Base-by-base conservation (phyloP, 371 early-diverging fungal species). In the Circinella umbellata region DNA sequence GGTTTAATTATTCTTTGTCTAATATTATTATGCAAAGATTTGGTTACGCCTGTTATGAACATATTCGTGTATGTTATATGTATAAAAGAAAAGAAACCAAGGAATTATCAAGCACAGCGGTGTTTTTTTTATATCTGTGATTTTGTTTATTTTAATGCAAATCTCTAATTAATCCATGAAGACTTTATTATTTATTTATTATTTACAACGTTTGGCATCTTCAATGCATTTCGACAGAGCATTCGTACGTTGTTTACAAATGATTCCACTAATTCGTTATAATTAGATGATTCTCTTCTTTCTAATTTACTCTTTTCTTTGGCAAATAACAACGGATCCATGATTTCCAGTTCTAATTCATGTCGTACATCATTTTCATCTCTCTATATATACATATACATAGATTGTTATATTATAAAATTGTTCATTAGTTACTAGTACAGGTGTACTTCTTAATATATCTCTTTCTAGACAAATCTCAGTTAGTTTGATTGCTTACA, bases 271-370 rank as follows among this genome's bases (percentile, higher is more conserved):
- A 85, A 78, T 8, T 81, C 79, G 62, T 78, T 62, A 69, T 84
- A 88, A 5, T 81, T 78, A 37, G 89, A 86, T 17, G 71, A 69
- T 49, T 81, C 80, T 55, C 70, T 71, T 63, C 75, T 77, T 13
- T 75, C 77, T 34, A 78, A 60, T 39, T 78, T 82, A 4, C 61
- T 34, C n/a, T 78, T 73, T 65, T 88, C 89, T 9, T 51, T 63
- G 2, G 75, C 74, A 36, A 90, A 62, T 18, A 71, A 39, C 15
- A 49, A 68, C 35, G 86, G 74, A 48, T 88, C 78, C 13, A 84
- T 76, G 69, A 90, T 81, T 62, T 90, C 90, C 37, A 90, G 67
- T 57, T 90, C 90, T 53, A 90, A 73, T 67, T 90, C 90, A 72
- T 90, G 90, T 4, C 88, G 84, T 10, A 83, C 42, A 13, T 88